phyloP scores from a whole-genome alignment of 1,284 basidiomycete genomes.

The Apiotrichum sp. region DNA sequence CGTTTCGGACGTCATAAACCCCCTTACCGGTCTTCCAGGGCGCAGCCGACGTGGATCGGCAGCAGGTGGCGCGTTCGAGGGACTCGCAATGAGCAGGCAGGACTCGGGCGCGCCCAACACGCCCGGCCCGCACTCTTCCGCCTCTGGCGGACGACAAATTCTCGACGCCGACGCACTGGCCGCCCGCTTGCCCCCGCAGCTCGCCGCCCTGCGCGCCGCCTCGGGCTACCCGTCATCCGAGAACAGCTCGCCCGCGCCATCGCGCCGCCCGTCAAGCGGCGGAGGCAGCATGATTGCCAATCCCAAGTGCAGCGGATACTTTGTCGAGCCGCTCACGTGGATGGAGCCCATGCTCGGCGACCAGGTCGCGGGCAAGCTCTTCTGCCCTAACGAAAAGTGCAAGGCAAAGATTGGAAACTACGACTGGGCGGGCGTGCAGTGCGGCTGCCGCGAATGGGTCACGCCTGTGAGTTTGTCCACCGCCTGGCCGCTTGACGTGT shows the following conservation, averaged over 20 bases:
- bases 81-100: conserved; percentile 5
- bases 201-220: conserved; percentile 31
- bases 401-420: conserved; percentile 86
- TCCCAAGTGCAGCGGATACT: conserved; percentile 85
- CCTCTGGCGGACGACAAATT: conserved; percentile 2
- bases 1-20: conserved; percentile 42
- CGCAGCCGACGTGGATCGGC: not conserved
- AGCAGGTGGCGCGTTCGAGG: not conserved
- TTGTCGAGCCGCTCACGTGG: conserved; percentile 96
- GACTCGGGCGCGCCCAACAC: not conserved
- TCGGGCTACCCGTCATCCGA: conserved; percentile 2
- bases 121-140: not conserved
- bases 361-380: conserved; percentile 74
- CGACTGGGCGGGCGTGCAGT: conserved; percentile 93
- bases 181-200: conserved; percentile 38
- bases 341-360: conserved; percentile 74
- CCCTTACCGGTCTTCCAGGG: conserved; percentile 37
- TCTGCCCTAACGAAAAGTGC: conserved; percentile 87
- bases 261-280: conserved; percentile 3
- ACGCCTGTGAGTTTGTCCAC: conserved; percentile 60
- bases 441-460: conserved; percentile 86
- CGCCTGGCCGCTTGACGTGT: not conserved
- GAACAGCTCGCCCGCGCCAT: not conserved
- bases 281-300: conserved; percentile 66
- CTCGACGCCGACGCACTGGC: conserved; percentile 34